phyloP scores from a whole-genome alignment of 1,284 basidiomycete genomes.

The Ustilago bromivora region DNA sequence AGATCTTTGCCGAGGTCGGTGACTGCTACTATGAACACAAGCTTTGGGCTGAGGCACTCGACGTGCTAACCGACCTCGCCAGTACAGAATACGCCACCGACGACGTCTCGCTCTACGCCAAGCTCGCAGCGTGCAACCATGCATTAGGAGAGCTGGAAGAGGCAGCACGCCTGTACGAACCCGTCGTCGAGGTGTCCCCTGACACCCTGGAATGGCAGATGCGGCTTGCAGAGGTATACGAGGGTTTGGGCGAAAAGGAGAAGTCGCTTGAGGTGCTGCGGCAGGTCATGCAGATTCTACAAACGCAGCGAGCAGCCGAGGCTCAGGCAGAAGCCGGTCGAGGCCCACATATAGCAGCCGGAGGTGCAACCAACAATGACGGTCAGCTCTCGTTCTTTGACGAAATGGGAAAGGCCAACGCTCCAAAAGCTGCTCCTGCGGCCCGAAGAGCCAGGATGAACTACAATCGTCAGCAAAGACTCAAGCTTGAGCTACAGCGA shows the following conservation, averaged over 20 bases:
- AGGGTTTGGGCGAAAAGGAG: conserved; percentile 79
- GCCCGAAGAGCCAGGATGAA: conserved; percentile 38
- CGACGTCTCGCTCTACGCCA: conserved; percentile 54
- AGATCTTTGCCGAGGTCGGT: conserved; percentile 58
- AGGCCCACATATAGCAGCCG: background rate
- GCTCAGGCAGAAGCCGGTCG: background rate
- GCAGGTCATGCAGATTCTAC: conserved; percentile 73
- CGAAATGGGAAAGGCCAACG: conserved; percentile 34
- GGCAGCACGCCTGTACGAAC: conserved; percentile 56
- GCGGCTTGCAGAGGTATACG: conserved; percentile 83
- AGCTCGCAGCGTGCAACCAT: conserved; percentile 62
- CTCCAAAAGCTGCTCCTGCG: conserved; percentile 16
- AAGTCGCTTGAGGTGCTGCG: conserved; percentile 87
- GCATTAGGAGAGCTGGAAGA: conserved; percentile 50
- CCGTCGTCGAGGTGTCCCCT: conserved; percentile 81
- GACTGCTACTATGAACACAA: conserved; percentile 62
- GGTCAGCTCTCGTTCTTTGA: conserved; percentile 58
- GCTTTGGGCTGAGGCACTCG: conserved; percentile 57
- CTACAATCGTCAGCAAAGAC: conserved; percentile 44
- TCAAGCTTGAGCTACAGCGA: conserved; percentile 57
- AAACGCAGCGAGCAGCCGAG: conserved; percentile 23
- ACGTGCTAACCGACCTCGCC: conserved; percentile 46
- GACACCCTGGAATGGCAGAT: conserved; percentile 76
- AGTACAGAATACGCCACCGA: conserved; percentile 39
- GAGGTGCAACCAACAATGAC: conserved; percentile 6